A percentile compares a stretch with the other conserved stretches of the same genome.
phyloP scores from a whole-genome alignment of 345 rosid genomes.

The Hibiscus trionum region DNA sequence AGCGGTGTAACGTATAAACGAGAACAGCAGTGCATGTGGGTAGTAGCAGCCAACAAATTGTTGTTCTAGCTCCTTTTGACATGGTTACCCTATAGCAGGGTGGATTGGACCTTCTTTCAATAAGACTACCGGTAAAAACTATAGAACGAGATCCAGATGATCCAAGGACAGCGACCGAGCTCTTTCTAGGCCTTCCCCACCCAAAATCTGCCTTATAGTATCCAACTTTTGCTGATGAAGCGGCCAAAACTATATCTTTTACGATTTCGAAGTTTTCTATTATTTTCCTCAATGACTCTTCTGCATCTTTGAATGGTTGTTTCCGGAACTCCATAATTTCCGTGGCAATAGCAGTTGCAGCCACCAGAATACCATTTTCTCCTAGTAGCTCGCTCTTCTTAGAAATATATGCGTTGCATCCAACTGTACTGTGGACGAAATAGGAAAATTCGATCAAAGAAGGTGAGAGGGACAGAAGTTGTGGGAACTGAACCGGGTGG shows the following conservation, averaged over 20 bases:
- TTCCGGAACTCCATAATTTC: constrained; percentile 10
- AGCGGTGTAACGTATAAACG: constrained; percentile 43
- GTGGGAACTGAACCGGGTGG: constrained; percentile 16
- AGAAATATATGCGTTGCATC: constrained; percentile 34
- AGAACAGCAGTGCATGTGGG: neutral
- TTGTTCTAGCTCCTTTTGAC: neutral
- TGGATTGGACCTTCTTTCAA: neutral
- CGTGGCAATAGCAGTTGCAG: constrained; percentile 26
- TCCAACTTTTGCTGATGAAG: constrained; percentile 29
- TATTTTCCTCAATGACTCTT: neutral
- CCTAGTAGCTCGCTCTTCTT: neutral
- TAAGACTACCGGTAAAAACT: neutral
- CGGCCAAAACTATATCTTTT: constrained; percentile 21
- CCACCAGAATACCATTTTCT: constrained; percentile 30
- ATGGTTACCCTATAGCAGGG: neutral
- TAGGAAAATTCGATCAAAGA: constrained; percentile 42
- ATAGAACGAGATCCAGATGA: constrained; percentile 15
- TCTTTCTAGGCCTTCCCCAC: constrained; percentile 39
- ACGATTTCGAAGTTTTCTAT: neutral
- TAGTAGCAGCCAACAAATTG: neutral
- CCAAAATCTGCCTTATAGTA: constrained; percentile 38
- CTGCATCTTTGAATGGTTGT: constrained; percentile 20
- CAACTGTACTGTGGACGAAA: constrained; percentile 4
- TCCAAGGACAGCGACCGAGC: constrained; percentile 23
- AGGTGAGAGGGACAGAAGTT: constrained; percentile 26